Base-by-base conservation (phyloP, 225 moss, liverwort and hornwort genomes). In the Bryoerythrophyllum caledonicum region DNA sequence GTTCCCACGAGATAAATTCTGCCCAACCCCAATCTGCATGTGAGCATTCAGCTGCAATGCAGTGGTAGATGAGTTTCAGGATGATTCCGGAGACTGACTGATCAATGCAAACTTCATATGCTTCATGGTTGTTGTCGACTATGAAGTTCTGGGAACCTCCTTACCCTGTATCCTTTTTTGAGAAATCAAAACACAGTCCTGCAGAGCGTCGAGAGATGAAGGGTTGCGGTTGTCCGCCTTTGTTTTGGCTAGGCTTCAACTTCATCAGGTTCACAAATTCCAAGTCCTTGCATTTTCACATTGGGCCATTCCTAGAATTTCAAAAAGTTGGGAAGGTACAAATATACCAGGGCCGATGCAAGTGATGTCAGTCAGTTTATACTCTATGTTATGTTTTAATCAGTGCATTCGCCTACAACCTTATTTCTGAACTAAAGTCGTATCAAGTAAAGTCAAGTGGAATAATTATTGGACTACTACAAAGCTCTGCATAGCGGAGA, bases 1-100 rank as follows among this genome's bases (percentile, higher is more conserved):
- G 94, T 91, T 64, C 97, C 97, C 41, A 97, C 94, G 76, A 97
- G 78, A 76, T 97, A 97, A 23, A 90, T 86, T n/a, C 97, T 97
- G 83, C 40, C 65, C 57, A 67, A 15, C 17, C 76, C 74, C 58
- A 66, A 80, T 43, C 35, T 20, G 61, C 48, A 75, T 63, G 71
- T 62, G 53, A 67, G 57, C 14, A 54, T 6, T 75, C 30, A 14
- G 21, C 12, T 49, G 17, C 48, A 17, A 24, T 40, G 38, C 38
- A 8, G 15, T 44, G 43, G 10, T 71, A 14, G 37, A 1, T 49
- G 17, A 71, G 35, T 79, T 75, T 63, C 35, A 57, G 6, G 9
- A 57, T 79, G 48, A 68, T 19, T 49, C 19, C 65, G 55, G 17
- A 67, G 56, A 37, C 7, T 75, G 8, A n/a, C 32, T 32, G 32